These are phyloP conservation scores for Cladophialophora chaetospira DNA, from an alignment of 2,329 filamentous ascomycete genomes.

Conservation along the genomic window DNA sequence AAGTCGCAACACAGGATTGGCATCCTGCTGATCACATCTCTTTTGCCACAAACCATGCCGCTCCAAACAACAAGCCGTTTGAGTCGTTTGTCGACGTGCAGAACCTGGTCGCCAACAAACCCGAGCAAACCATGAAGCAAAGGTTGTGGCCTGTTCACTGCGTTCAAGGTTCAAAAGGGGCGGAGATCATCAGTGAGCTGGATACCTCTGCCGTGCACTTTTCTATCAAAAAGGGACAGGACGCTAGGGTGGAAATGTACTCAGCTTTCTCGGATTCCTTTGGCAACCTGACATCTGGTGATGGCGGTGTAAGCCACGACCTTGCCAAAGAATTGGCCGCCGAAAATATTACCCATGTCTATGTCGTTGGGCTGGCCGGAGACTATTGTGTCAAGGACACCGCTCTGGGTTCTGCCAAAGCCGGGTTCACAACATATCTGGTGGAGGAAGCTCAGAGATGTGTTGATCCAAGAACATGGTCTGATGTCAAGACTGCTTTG, in stretches of 20 bases:
- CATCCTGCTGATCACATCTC: conserved; percentile 83
- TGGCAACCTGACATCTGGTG: conserved; percentile 44
- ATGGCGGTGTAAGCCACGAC: conserved; percentile 53
- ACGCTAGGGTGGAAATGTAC: conserved; percentile 84
- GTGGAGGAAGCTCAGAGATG: conserved; percentile 76
- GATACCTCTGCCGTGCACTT: conserved; percentile 60
- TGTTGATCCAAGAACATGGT: conserved; percentile 67
- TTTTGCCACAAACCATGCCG: conserved; percentile 76
- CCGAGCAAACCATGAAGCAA: conserved; percentile 57
- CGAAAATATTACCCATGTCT: conserved; percentile 72
- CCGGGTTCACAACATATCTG: conserved; percentile 76
- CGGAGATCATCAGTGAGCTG: conserved; percentile 73
- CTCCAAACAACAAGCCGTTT: conserved; percentile 67
- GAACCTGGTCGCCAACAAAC: conserved; percentile 41
- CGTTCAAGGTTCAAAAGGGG: conserved; percentile 71
- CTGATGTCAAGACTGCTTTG: conserved; percentile 40
- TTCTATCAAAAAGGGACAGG: conserved; percentile 76
- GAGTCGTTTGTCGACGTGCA: conserved; percentile 63
- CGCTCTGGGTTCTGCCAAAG: conserved; percentile 72
- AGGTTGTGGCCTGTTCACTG: conserved; percentile 91
- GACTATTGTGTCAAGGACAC: conserved; percentile 89
- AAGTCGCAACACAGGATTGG: conserved; percentile 88
- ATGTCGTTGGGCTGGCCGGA: conserved; percentile 79
- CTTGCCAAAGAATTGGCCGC: conserved; percentile 61
- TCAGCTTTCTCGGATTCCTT: conserved; percentile 87